These are phyloP conservation scores for Chalciporus pseudorubinellus DNA, from an alignment of 768 basidiomycete genomes.

Conservation along the genomic window DNA sequence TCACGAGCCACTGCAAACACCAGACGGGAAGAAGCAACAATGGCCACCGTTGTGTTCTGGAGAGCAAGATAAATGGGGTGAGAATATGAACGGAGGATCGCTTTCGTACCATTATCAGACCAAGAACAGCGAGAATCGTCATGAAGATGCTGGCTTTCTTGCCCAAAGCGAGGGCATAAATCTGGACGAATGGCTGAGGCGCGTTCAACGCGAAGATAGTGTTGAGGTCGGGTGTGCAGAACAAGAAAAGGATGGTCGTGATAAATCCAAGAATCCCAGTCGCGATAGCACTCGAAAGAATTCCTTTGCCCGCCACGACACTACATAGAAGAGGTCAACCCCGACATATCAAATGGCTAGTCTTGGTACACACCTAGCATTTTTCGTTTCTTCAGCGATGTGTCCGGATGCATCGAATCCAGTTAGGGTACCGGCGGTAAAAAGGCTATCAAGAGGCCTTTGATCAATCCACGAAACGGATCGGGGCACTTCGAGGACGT, in stretches of 20 bases:
- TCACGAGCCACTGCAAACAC: conserved; percentile 95
- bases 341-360: not conserved
- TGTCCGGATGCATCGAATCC: conserved; percentile 91
- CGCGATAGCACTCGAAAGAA: conserved; percentile 72
- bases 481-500: conserved; percentile 19
- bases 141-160: conserved; percentile 79
- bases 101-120: conserved; percentile 72
- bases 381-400: conserved; percentile 85
- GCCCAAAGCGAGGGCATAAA: conserved; percentile 83
- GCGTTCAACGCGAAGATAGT: conserved; percentile 72
- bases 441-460: conserved; percentile 64
- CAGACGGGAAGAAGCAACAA: conserved; percentile 86
- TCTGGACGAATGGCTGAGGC: conserved; percentile 88
- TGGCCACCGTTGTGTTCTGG: conserved; percentile 82
- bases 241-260: conserved; percentile 78
- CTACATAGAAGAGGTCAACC: conserved; percentile 33
- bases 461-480: not conserved
- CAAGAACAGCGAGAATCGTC: conserved; percentile 79
- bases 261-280: conserved; percentile 79
- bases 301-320: conserved; percentile 78
- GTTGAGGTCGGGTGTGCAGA: conserved; percentile 79
- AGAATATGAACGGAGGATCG: not conserved
- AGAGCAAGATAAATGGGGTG: not conserved
- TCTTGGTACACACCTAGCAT: conserved; percentile 51
- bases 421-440: conserved; percentile 83